Evolutionary conservation across 73 alveolate genomes (phyloP).

Genomic region (Symbiodinium pilosum): DNA sequence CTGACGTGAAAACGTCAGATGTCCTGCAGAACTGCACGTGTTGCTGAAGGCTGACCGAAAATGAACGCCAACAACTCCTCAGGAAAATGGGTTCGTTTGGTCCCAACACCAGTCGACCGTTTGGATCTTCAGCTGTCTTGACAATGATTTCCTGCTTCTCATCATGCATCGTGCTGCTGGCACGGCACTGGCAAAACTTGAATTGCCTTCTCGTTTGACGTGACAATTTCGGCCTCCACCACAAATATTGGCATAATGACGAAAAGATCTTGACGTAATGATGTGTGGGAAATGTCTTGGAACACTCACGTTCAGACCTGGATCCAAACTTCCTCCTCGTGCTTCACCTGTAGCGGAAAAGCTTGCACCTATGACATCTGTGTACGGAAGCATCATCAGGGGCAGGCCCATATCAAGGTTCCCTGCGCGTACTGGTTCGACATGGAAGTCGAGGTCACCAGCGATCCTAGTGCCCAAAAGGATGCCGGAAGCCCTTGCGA

Average conservation of each 20-base stretch:
- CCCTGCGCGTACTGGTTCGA: slow-evolving; percentile 93
- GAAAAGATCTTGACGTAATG: too few species aligned
- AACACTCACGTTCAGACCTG: background rate
- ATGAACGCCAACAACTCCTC: background rate
- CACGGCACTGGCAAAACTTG: background rate
- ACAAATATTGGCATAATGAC: background rate
- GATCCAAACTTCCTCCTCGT: slow-evolving; percentile 85
- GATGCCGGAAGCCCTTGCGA: background rate
- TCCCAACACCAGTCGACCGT: slow-evolving; percentile 45
- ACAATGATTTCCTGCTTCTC: slow-evolving; percentile 92
- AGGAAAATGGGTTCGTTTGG: slow-evolving; percentile 93
- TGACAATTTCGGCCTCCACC: slow-evolving; percentile 72
- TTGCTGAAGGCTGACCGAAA: background rate
- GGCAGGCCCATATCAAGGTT: slow-evolving; percentile 56
- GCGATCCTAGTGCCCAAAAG: too few species aligned
- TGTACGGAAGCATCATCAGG: background rate
- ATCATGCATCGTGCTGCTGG: too few species aligned
- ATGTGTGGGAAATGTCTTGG: background rate
- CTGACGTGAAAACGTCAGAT: slow-evolving; percentile 56
- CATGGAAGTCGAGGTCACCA: slow-evolving; percentile 36
- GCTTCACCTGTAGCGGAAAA: slow-evolving; percentile 7
- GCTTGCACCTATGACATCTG: too few species aligned
- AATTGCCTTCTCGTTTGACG: slow-evolving; percentile 41
- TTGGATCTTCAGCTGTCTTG: slow-evolving; percentile 58
- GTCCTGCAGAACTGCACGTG: slow-evolving; percentile 1